Base-by-base conservation (phyloP, 1,139 yeast species). In the Diutina pseudorugosa region DNA sequence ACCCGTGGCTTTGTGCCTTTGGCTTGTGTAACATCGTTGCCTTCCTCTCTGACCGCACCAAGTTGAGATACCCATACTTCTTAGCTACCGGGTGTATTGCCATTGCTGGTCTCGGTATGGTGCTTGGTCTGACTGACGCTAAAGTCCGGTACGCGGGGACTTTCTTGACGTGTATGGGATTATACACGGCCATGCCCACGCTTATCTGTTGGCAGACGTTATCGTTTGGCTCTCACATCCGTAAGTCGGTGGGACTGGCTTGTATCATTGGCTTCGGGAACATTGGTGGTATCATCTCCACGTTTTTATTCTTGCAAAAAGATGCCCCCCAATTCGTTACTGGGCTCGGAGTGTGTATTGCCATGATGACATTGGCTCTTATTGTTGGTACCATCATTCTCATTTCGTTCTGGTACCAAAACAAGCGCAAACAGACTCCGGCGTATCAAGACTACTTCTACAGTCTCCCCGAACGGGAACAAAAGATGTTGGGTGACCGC, bases 161-260 rank as follows among this genome's bases (percentile, higher is more conserved):
- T 62, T 85, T 85, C 76, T 68, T 85, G 50, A 62, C 78, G 23
- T 87, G 85, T 0, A 59, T 72, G 20, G 94, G 94, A 5, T 70
- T 83, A 41, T 85, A 85, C 66, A 45, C 49, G 6, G 40, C 83
- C 25, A 85, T 85, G 93, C 94, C 94, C 12, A 61, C 83, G 25
- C 65, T 84, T 33, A 82, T 86, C 20, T 85, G 94, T 66, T 83
- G 91, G 88, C 72, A 72, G 18, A 76, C 84, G 16, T 72, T 84
- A 62, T 83, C 83, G 61, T 77, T 79, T 58, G 80, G 84, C 9
- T 89, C 91, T 42, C 91, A 85, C 62, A 69, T 20, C 88, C 87
- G 52, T 79, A 89, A 18, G 89, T 87, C 1, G 82, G 83, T 75
- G 86, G 83, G 51, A 36, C 23, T 20, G 30, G 43, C 43, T 12